A percentile compares a stretch with the other conserved stretches of the same genome.
These are phyloP conservation scores for Neurospora sp. DNA, from an alignment of 495 filamentous ascomycete genomes.

Conservation along the genomic window DNA sequence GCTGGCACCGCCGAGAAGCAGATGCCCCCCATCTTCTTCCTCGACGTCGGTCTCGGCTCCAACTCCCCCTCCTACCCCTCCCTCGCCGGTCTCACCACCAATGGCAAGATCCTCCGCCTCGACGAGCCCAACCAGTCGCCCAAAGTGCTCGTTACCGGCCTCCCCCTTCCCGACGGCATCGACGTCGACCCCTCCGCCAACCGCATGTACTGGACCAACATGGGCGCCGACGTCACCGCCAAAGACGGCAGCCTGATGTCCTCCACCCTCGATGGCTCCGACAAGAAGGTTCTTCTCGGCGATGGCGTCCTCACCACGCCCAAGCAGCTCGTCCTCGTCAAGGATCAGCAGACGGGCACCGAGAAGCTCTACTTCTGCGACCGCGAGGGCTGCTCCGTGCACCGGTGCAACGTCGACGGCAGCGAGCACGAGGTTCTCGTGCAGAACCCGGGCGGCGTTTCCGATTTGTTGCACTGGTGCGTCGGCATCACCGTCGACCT, in stretches of 20 bases:
- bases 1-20: not conserved
- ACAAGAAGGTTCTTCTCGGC: conserved; percentile 22
- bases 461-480: conserved; percentile 37
- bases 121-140: not conserved
- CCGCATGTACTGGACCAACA: conserved; percentile 45
- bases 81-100: not conserved
- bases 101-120: conserved; percentile 9
- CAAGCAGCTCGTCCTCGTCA: conserved; percentile 38
- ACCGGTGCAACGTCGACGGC: conserved; percentile 37
- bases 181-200: conserved; percentile 24
- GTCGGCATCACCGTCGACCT: conserved; percentile 40
- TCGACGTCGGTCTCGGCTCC: conserved; percentile 11
- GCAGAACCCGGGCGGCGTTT: conserved; percentile 11
- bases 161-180: conserved; percentile 40
- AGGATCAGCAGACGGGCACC: conserved; percentile 5
- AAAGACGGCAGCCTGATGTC: conserved; percentile 35
- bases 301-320: conserved; percentile 37
- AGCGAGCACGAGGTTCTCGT: conserved; percentile 30
- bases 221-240: conserved; percentile 27
- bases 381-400: conserved; percentile 41
- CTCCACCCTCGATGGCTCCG: conserved; percentile 32
- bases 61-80: not conserved
- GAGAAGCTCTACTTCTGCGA: conserved; percentile 41
- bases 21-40: conserved; percentile 3
- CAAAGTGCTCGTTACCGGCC: conserved; percentile 17